Evolutionary conservation across 768 basidiomycete genomes (phyloP).

Genomic region (Lactarius hengduanensis): DNA sequence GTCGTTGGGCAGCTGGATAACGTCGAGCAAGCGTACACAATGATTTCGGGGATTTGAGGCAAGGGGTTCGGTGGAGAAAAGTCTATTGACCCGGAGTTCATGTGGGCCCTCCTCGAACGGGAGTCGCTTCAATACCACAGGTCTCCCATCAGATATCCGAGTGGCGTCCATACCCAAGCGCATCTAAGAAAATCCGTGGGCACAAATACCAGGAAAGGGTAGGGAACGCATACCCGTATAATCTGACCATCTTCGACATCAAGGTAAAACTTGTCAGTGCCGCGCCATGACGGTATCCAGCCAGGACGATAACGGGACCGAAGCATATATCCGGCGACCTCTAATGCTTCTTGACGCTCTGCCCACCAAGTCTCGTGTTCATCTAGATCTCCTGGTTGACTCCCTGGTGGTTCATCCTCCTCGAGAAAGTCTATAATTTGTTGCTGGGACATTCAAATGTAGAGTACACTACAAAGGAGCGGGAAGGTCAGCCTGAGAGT

Average conservation of each 20-base stretch:
- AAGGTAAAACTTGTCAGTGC: neutral
- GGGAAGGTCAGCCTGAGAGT: neutral
- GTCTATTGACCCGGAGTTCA: slow-evolving; percentile 3
- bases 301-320: slow-evolving; percentile 7
- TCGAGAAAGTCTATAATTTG: neutral
- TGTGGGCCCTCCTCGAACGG: neutral
- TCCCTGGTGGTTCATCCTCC: no score
- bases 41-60: slow-evolving; percentile 1
- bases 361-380: neutral
- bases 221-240: no score
- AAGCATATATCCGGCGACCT: slow-evolving; percentile 9
- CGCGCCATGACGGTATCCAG: slow-evolving; percentile 14
- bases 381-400: neutral
- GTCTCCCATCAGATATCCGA: neutral
- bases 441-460: neutral
- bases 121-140: neutral
- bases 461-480: neutral
- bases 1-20: neutral
- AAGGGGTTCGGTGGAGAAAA: neutral
- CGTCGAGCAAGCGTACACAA: neutral
- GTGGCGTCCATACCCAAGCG: slow-evolving; percentile 1
- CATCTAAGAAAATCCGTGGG: neutral
- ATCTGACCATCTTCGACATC: slow-evolving; percentile 12
- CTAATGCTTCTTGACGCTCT: slow-evolving; percentile 3
- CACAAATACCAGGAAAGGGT: neutral